Percentiles rank a stretch among this genome's conserved stretches.
Conservation (phyloP, 2,329 filamentous ascomycete species). For the Fusarium acutatum region DNA sequence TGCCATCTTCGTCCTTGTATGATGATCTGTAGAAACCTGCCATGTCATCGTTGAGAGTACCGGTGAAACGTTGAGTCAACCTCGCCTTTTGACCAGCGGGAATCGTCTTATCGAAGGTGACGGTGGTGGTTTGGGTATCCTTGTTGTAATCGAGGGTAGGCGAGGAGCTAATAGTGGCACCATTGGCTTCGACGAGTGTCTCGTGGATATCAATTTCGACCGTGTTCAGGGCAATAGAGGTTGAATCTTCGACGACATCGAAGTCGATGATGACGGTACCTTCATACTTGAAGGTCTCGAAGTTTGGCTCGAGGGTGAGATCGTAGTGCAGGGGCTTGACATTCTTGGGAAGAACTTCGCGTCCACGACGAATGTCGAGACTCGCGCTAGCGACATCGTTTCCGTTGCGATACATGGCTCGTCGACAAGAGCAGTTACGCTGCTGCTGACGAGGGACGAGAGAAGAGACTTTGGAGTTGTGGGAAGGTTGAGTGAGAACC, state of each 20-base stretch:
- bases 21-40: conserved; percentile 97
- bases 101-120: conserved; percentile 79
- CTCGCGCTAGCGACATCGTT: conserved; percentile 34
- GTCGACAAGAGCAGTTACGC: conserved; percentile 42
- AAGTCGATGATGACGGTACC: conserved; percentile 87
- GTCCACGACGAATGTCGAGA: conserved; percentile 48
- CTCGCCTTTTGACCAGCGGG: conserved; percentile 78
- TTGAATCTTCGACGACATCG: conserved; percentile 85
- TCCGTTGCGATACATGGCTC: conserved; percentile 43
- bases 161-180: conserved; percentile 53
- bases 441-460: conserved; percentile 31
- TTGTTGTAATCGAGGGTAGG: conserved; percentile 75
- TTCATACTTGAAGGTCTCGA: conserved; percentile 86
- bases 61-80: conserved; percentile 71
- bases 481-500: background rate
- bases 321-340: conserved; percentile 94
- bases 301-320: conserved; percentile 89
- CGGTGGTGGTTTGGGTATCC: conserved; percentile 80
- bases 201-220: conserved; percentile 86
- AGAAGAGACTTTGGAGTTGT: conserved; percentile 3
- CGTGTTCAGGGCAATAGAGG: conserved; percentile 86
- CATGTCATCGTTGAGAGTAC: conserved; percentile 91
- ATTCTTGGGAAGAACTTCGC: conserved; percentile 90
- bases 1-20: conserved; percentile 84
- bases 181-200: conserved; percentile 55